Percentiles rank a stretch among this genome's conserved stretches.
These are phyloP conservation scores for Chaetothyriales sp. DNA, from an alignment of 2,329 filamentous ascomycete species.

Conservation along the genomic window DNA sequence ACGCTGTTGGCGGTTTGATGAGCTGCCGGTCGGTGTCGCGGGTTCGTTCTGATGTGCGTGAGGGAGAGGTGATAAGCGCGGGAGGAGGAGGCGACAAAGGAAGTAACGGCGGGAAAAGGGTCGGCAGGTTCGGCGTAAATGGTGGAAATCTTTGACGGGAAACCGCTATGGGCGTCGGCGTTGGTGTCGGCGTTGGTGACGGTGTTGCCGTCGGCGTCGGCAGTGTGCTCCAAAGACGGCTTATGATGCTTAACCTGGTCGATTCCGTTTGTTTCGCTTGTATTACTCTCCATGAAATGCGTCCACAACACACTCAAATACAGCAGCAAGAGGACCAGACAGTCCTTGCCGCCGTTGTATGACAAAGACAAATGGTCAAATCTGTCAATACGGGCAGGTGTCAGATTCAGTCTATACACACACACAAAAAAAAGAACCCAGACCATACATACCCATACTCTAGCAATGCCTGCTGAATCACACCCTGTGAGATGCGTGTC, in stretches of 20 bases:
- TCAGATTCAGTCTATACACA: conserved; percentile 1
- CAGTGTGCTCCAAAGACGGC: neutral
- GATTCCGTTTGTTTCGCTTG: conserved; percentile 3
- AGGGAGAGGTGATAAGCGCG: conserved; percentile 61
- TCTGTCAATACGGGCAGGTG: conserved; percentile 31
- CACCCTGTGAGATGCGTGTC: conserved; percentile 55
- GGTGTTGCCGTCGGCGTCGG: neutral
- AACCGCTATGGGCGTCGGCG: conserved; percentile 11
- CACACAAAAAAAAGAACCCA: neutral
- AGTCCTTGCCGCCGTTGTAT: conserved; percentile 97
- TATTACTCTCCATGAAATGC: conserved; percentile 19
- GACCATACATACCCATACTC: conserved; percentile 52
- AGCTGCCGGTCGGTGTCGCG: conserved; percentile 15
- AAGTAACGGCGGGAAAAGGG: conserved; percentile 74
- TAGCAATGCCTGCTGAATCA: conserved; percentile 62
- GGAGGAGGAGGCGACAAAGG: conserved; percentile 60
- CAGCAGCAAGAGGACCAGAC: conserved; percentile 77
- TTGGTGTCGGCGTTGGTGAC: too few species aligned
- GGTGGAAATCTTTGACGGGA: conserved; percentile 51
- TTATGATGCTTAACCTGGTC: neutral
- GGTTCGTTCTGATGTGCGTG: conserved; percentile 56
- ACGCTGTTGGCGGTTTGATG: conserved; percentile 2
- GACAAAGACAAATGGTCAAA: conserved; percentile 71
- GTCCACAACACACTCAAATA: conserved; percentile 54
- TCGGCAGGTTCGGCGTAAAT: conserved; percentile 80